A percentile compares a stretch with the other conserved stretches of the same genome.
Conservation (phyloP, 306 rosid species). For the Medicago ruthenica region DNA sequence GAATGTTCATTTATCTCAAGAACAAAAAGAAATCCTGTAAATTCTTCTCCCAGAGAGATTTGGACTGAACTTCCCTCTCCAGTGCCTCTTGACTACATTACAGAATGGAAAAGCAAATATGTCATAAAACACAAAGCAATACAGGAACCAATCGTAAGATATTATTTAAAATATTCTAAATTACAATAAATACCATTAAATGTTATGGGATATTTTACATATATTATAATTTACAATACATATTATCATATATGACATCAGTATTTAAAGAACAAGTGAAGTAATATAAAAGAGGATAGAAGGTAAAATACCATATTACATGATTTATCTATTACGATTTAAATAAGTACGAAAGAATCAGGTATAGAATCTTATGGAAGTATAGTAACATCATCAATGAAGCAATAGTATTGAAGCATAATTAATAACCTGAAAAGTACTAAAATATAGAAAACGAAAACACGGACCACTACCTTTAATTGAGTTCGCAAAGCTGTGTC, state of each 20-base stretch:
- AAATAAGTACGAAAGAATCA: conserved; percentile 12
- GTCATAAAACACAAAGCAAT: conserved; percentile 31
- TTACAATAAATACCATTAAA: neutral
- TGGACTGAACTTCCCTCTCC: conserved; percentile 63
- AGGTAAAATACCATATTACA: neutral
- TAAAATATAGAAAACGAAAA: neutral
- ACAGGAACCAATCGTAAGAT: neutral
- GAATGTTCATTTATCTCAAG: conserved; percentile 69
- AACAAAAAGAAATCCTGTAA: conserved; percentile 82
- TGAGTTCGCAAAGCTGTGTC: conserved; percentile 79
- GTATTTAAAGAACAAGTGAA: neutral
- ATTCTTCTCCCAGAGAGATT: conserved; percentile 76
- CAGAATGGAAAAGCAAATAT: conserved; percentile 47
- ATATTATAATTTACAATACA: neutral
- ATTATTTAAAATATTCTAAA: neutral
- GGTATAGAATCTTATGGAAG: conserved; percentile 5
- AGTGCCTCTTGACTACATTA: conserved; percentile 69
- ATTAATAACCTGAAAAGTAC: conserved; percentile 15
- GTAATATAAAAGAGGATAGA: neutral
- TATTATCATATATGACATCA: neutral
- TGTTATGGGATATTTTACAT: neutral
- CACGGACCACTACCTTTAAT: conserved; percentile 61
- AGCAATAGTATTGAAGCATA: conserved; percentile 4
- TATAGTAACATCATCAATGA: conserved; percentile 11
- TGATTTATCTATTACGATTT: neutral